Base-by-base conservation (phyloP, 2,329 filamentous ascomycete genomes). In the Fusarium transvaalense region DNA sequence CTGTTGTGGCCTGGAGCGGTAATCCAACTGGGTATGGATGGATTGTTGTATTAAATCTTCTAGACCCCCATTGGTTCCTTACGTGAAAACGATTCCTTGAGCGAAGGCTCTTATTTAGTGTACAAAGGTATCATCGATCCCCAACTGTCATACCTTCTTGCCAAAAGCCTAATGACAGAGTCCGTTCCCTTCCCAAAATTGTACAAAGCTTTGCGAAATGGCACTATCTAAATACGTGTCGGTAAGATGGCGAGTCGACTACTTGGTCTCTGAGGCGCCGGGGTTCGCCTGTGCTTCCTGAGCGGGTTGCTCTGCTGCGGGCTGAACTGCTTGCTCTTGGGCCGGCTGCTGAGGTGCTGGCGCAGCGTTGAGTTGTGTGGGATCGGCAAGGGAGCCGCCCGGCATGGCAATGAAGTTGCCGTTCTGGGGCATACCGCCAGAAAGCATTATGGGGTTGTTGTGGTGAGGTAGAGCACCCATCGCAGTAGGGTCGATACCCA, bases 41-140 rank as follows among this genome's bases (percentile, higher is more conserved):
- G 14, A 31, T 34, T 64, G 23, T 14, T 29, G 12, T 14, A n/a
- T 47, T 41, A 32, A 38, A 31, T 47, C 27, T 37, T 52, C 25
- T 37, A 41, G 31, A 23, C 32, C 37, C n/a, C 50, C 27, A 37
- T 25, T 41, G 35, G 43, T 50, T 48, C 45, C 57, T 43, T 61
- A 41, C 41, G 54, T 35, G 42, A 34, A 61, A 37, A 61, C n/a
- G 38, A 41, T 52, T 39, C 43, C 58, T 42, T 65, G 42, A 43
- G 58, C 31, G 52, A 39, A 63, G 35, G 61, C 51, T 50, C 46
- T 52, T 47, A 32, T 54, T 70, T 68, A 70, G 32, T 71, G 64
- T 74, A 74, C 71, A 73, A 64, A 71, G 67, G 65, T 72, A 74
- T 74, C 67, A 63, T 74, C 57, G 63, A 73, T 72, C 57, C 53